Evolutionary conservation across 2,329 filamentous ascomycete genomes (phyloP).

Genomic region (Aspergillus tanneri): DNA sequence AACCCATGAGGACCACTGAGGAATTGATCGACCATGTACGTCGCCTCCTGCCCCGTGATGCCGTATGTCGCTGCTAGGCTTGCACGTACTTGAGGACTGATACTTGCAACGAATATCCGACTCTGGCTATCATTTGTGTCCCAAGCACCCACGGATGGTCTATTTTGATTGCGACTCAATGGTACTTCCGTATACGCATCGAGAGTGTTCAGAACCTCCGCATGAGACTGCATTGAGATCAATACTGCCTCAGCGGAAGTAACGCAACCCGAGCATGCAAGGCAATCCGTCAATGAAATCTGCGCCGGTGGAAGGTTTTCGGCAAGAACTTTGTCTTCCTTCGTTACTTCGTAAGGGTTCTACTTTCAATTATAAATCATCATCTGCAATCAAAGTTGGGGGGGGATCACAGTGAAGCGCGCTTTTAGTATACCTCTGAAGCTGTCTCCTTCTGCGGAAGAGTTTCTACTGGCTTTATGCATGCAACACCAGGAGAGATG

Average conservation of each 20-base stretch:
- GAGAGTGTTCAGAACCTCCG: slow-evolving; percentile 80
- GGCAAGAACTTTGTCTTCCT: slow-evolving; percentile 72
- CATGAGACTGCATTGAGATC: slow-evolving; percentile 89
- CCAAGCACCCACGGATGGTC: slow-evolving; percentile 48
- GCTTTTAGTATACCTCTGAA: slow-evolving; percentile 39
- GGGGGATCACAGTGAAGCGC: slow-evolving; percentile 1
- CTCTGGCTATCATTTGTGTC: slow-evolving; percentile 44
- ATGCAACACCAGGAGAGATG: slow-evolving; percentile 94
- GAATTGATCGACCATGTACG: slow-evolving; percentile 78
- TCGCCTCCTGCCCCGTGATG: slow-evolving; percentile 70
- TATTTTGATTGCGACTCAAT: slow-evolving; percentile 22
- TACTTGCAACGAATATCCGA: slow-evolving; percentile 84
- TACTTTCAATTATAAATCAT: slow-evolving; percentile 33
- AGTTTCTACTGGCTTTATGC: slow-evolving; percentile 95
- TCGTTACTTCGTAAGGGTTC: slow-evolving; percentile 80
- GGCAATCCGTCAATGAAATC: slow-evolving; percentile 94
- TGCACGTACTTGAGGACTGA: slow-evolving; percentile 87
- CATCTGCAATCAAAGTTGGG: slow-evolving; percentile 8
- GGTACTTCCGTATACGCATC: slow-evolving; percentile 58
- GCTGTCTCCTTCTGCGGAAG: slow-evolving; percentile 64
- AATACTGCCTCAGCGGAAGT: slow-evolving; percentile 97
- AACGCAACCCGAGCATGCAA: slow-evolving; percentile 95
- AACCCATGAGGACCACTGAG: slow-evolving; percentile 70
- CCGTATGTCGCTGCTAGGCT: slow-evolving; percentile 83
- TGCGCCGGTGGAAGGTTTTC: slow-evolving; percentile 69